Evolutionary conservation across 2,329 filamentous ascomycete genomes (phyloP), one percentile per base, ranked within the genome.

Genomic region (Didymella segeticola): DNA sequence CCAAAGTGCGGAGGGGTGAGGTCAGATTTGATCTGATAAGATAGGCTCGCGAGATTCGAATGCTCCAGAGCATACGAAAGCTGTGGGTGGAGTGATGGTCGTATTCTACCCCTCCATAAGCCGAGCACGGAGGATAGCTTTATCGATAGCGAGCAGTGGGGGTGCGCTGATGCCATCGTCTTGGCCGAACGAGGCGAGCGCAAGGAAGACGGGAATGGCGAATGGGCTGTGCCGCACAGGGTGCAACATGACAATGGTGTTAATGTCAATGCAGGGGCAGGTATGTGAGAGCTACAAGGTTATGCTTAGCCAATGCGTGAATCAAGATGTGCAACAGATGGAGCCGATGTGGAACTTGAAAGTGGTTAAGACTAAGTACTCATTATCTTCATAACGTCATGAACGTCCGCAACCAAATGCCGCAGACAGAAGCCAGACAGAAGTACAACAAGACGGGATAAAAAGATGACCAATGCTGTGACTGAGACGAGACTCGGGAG

Each of bases 321-420:
- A n/a, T n/a, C n/a, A n/a, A n/a, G n/a, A n/a, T n/a, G n/a, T n/a
- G n/a, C n/a, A n/a, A 11, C 5, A 19, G 33, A 31, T 20, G 17
- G 17, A 12, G 19, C 17, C 19, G n/a, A n/a, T 10, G 6, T 47
- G 15, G 22, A 57, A 60, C 17, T 50, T 34, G 41, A 48, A 53
- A 34, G 43, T 47, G 36, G 33, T 49, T 61, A 61, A 62, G 51
- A 60, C 58, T 66, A 61, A 48, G 27, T 49, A n/a, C 49, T 66
- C 61, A 57, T 64, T 59, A 63, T 61, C 57, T 61, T 54, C 64
- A 62, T 67, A 58, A 67, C 51, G 63, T 64, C 64, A 61, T 67
- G 57, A 60, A 56, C 49, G 57, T 64, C 61, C 51, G 54, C 58
- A 62, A 48, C 51, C 47, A 47, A 22, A 42, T 23, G 34, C 53